These are phyloP conservation scores for Conticribra guillardii DNA, from an alignment of 108 stramenopile species.

Conservation along the genomic window DNA sequence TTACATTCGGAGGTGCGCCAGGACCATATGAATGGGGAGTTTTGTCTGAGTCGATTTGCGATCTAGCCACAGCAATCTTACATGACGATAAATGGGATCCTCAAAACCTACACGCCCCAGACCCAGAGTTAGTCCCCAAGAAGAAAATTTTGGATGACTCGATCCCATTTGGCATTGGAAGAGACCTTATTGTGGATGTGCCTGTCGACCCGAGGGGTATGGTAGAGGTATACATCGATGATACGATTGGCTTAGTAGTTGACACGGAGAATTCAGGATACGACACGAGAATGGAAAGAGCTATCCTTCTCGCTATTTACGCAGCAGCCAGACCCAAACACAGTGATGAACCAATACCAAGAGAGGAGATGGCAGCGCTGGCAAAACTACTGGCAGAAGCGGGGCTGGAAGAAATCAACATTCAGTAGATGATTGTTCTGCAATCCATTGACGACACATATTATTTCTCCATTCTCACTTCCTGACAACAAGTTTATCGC, in stretches of 20 bases:
- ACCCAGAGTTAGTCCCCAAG: constrained; percentile 3
- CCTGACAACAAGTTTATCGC: constrained; percentile 16
- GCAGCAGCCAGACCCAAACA: not conserved
- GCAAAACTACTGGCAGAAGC: too few relatives aligned
- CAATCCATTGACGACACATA: too few relatives aligned
- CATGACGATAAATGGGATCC: constrained; percentile 12
- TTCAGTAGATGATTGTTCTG: not conserved
- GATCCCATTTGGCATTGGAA: constrained; percentile 8
- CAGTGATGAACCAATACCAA: too few relatives aligned
- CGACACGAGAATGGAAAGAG: too few relatives aligned
- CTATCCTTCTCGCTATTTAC: constrained; percentile 9
- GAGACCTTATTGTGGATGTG: constrained; percentile 14
- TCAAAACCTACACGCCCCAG: not conserved
- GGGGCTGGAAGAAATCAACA: not conserved
- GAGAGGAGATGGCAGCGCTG: too few relatives aligned
- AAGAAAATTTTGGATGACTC: not conserved
- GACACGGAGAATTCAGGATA: constrained; percentile 1
- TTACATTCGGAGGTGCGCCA: constrained; percentile 24
- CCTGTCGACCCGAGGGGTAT: too few relatives aligned
- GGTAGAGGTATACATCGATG: too few relatives aligned
- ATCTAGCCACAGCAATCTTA: constrained; percentile 3
- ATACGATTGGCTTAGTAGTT: not conserved
- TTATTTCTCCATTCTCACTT: too few relatives aligned
- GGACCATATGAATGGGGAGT: too few relatives aligned
- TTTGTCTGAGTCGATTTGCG: constrained; percentile 19